A percentile compares a stretch with the other conserved stretches of the same genome.
These are phyloP conservation scores for Penstemon davidsonii DNA, from an alignment of 257 asterid species.

Conservation along the genomic window DNA sequence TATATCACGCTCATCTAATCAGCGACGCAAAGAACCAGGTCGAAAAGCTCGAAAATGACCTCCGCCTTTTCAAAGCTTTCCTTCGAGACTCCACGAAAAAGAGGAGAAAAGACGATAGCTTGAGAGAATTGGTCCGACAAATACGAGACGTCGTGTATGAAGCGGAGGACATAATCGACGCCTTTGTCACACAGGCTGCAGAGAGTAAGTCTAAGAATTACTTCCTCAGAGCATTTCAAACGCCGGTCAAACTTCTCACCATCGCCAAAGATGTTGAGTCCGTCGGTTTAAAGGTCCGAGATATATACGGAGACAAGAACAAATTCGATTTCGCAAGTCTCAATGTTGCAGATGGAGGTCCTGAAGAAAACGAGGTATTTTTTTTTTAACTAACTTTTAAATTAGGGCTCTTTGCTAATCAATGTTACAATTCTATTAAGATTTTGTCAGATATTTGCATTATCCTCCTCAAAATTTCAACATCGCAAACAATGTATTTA, in stretches of 20 bases:
- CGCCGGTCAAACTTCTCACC: conserved; percentile 24
- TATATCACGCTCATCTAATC: conserved; percentile 31
- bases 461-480: too few relatives aligned
- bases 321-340: conserved; percentile 25
- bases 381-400: too few relatives aligned
- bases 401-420: too few relatives aligned
- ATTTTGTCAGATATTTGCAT: too few relatives aligned
- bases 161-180: conserved; percentile 42
- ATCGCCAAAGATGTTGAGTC: conserved; percentile 33
- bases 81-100: conserved; percentile 34
- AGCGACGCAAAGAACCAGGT: conserved; percentile 29
- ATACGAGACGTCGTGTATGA: conserved; percentile 45
- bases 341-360: conserved; percentile 18
- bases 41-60: conserved; percentile 32
- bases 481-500: too few relatives aligned
- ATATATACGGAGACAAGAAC: conserved; percentile 30
- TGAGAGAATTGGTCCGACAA: conserved; percentile 33
- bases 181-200: conserved; percentile 38
- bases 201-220: conserved; percentile 27
- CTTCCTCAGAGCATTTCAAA: conserved; percentile 19
- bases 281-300: conserved; percentile 25
- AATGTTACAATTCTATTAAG: too few relatives aligned
- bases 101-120: conserved; percentile 32
- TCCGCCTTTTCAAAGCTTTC: conserved; percentile 42
- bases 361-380: conserved; percentile 33